Base-by-base conservation (phyloP, 768 basidiomycete species). In the Leucocoprinus leucothites region DNA sequence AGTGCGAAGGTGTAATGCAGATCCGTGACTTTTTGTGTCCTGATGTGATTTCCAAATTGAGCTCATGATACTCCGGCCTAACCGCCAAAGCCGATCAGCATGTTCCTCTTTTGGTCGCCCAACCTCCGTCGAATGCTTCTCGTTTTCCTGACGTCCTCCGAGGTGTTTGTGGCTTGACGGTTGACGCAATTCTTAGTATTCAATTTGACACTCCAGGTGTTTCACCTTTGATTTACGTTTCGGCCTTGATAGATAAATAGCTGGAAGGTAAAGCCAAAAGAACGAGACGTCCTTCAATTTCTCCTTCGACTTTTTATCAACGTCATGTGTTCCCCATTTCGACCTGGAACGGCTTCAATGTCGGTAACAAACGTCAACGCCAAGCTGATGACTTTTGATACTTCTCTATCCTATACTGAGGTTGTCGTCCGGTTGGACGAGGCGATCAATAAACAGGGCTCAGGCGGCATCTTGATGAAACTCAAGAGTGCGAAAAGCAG, bases 351-450 rank as follows among this genome's bases (percentile, higher is more conserved):
- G 9, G 19, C 51, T 25, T 45, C 64, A 24, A 71, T 69, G 57
- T 62, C 70, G 8, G 56, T 73, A 34, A 68, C 69, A 36, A 64
- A 70, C 1, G 69, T 76, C 51, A 66, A 67, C 2, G 70, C 72
- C 26, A 71, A 77, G 53, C 66, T 77, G 6, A 69, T 82, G 57
- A 74, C 73, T 2, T 72, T 72, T 51, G 71, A 75, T 11, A 78
- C 78, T 0, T 61, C 68, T 4, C 61, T 78, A 0, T 64, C 75
- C 0, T 69, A 73, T 51, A 48, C 64, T 2, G 71, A 77, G 43
- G 76, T 82, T n/a, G 63, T 72, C 22, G 61, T 72, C 7, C 74
- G 78, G 16, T 69, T 83, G 5, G 76, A 81, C 51, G 50, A 51
- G 6, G 72, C 73, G 41, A 58, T 78, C 28, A 78, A 74, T 60